phyloP scores from a whole-genome alignment of 2,329 filamentous ascomycete species.

The Cadophora malorum region DNA sequence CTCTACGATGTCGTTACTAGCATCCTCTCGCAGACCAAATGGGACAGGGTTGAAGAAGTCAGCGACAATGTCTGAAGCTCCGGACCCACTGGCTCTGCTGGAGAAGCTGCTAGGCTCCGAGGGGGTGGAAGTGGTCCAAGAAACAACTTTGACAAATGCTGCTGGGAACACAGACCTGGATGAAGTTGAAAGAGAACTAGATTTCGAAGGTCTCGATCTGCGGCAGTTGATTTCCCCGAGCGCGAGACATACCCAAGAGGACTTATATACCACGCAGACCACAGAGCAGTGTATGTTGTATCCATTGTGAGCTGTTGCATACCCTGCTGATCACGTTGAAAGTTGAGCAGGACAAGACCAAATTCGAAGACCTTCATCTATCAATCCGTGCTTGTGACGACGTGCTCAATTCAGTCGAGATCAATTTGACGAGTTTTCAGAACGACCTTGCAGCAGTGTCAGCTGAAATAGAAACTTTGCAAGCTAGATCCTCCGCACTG shows the following conservation, averaged over 20 bases:
- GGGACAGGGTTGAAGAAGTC: slow-evolving; percentile 71
- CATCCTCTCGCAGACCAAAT: slow-evolving; percentile 67
- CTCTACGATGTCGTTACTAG: slow-evolving; percentile 76
- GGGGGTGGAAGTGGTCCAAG: slow-evolving; percentile 30
- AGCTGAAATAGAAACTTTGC: slow-evolving; percentile 91
- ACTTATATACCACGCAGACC: slow-evolving; percentile 62
- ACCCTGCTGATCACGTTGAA: slow-evolving; percentile 27
- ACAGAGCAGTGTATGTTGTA: slow-evolving; percentile 72
- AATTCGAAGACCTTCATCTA: slow-evolving; percentile 87
- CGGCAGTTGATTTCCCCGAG: slow-evolving; percentile 55
- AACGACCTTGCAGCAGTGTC: slow-evolving; percentile 92
- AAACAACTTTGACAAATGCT: slow-evolving; percentile 16
- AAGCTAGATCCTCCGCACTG: slow-evolving; percentile 82
- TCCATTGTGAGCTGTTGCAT: slow-evolving; percentile 27
- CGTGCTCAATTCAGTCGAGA: slow-evolving; percentile 90
- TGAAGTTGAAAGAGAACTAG: slow-evolving; percentile 68
- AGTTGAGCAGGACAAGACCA: slow-evolving; percentile 82
- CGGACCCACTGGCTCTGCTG: slow-evolving; percentile 76
- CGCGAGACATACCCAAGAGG: slow-evolving; percentile 23
- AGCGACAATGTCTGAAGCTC: slow-evolving; percentile 56
- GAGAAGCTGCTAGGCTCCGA: slow-evolving; percentile 48
- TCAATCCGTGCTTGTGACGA: slow-evolving; percentile 93
- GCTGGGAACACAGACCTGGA: slow-evolving; percentile 46
- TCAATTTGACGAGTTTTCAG: slow-evolving; percentile 90
- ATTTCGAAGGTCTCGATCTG: slow-evolving; percentile 81